Conservation (phyloP, 768 basidiomycete genomes). For the Hydnomerulius pinastri region DNA sequence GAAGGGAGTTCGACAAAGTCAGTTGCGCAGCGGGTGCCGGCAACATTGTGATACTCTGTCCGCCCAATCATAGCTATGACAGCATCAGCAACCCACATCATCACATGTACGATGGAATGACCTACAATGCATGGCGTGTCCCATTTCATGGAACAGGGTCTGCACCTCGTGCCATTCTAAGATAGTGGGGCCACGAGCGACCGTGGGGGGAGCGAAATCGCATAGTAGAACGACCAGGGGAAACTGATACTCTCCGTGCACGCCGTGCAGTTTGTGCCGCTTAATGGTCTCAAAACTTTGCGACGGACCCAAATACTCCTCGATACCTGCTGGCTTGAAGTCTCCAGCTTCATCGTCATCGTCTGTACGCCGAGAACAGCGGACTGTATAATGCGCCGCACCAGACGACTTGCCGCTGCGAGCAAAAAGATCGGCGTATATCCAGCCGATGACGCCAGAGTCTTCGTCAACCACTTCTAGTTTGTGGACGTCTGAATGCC, state of each 20-base stretch:
- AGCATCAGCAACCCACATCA: conserved; percentile 6
- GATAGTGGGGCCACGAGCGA: conserved; percentile 64
- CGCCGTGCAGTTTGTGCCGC: conserved; percentile 57
- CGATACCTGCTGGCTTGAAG: conserved; percentile 40
- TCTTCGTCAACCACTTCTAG: conserved; percentile 91
- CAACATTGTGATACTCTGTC: conserved; percentile 96
- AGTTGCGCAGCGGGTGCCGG: conserved; percentile 96
- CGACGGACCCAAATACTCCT: conserved; percentile 48
- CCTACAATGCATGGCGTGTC: conserved; percentile 99
- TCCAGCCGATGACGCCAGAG: conserved; percentile 86
- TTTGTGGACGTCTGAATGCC: conserved; percentile 88
- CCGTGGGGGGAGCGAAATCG: conserved; percentile 72
- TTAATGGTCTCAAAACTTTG: conserved; percentile 65
- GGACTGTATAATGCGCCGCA: conserved; percentile 96
- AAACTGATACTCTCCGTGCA: conserved; percentile 77
- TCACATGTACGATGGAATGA: conserved; percentile 14
- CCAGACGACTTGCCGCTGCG: conserved; percentile 84
- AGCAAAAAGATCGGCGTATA: conserved; percentile 91
- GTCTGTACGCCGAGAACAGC: conserved; percentile 90
- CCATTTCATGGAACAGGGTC: conserved; percentile 98
- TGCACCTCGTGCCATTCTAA: conserved; percentile 92
- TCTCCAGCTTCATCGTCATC: conserved; percentile 84
- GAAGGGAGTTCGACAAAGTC: conserved; percentile 98
- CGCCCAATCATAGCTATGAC: conserved; percentile 91
- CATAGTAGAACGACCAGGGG: conserved; percentile 91